Percentiles rank a stretch among this genome's conserved stretches.
Conservation (phyloP, 345 rosid genomes). For the Hibiscus mutabilis region DNA sequence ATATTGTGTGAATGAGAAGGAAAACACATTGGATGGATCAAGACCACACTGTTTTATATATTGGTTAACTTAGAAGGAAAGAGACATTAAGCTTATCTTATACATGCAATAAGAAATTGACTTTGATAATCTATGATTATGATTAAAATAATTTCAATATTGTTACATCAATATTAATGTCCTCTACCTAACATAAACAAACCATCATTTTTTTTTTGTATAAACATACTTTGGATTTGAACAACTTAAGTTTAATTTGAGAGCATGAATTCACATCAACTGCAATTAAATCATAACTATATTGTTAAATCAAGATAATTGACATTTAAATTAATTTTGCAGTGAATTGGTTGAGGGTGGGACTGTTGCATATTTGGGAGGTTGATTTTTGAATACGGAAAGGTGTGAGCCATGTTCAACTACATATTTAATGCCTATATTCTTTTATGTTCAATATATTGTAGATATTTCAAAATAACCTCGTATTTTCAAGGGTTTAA, state of each 20-base stretch:
- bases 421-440: background rate
- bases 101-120: background rate
- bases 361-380: background rate
- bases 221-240: background rate
- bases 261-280: background rate
- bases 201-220: background rate
- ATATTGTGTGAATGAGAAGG: no score
- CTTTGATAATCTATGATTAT: background rate
- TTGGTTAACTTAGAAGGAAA: background rate
- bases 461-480: no score
- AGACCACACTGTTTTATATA: background rate
- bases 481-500: no score
- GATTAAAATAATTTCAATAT: background rate
- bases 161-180: background rate
- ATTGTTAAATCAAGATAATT: background rate
- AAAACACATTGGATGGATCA: background rate
- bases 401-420: background rate
- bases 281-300: background rate
- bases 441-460: background rate
- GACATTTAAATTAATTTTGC: background rate
- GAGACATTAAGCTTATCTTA: background rate
- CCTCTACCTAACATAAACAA: background rate
- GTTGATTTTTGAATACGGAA: background rate
- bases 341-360: background rate
- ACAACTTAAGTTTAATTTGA: background rate